phyloP scores from a whole-genome alignment of 345 rosid genomes.

The Gynandropsis gynandra region DNA sequence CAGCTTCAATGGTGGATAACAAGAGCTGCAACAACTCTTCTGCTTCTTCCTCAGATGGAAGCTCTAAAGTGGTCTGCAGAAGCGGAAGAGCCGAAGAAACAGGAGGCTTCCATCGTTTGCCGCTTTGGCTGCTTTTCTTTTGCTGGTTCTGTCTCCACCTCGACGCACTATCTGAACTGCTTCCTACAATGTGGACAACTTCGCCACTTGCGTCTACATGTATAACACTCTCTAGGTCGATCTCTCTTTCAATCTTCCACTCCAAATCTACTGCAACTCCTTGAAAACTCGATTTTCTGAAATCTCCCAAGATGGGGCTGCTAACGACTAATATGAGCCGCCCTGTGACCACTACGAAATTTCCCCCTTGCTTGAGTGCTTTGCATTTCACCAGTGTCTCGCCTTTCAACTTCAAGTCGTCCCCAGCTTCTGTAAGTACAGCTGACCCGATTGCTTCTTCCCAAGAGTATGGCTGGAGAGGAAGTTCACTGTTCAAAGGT shows the following conservation, averaged over 20 bases:
- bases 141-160: conserved; percentile 51
- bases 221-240: conserved; percentile 63
- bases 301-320: conserved; percentile 56
- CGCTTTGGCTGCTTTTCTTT: conserved; percentile 40
- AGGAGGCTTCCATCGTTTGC: conserved; percentile 44
- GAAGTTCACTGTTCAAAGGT: conserved; percentile 70
- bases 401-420: conserved; percentile 50
- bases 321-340: conserved; percentile 53
- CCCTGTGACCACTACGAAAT: conserved; percentile 55
- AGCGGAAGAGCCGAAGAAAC: conserved; percentile 53
- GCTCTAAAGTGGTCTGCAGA: conserved; percentile 57
- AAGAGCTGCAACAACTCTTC: conserved; percentile 40
- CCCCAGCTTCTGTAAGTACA: conserved; percentile 60
- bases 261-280: conserved; percentile 62
- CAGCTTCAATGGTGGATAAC: conserved; percentile 51
- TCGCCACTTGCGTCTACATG: conserved; percentile 46
- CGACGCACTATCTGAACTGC: conserved; percentile 51
- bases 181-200: conserved; percentile 68
- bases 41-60: conserved; percentile 50
- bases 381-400: conserved; percentile 60
- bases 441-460: conserved; percentile 84
- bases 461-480: conserved; percentile 80
- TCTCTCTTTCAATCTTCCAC: conserved; percentile 69
- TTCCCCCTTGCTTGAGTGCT: conserved; percentile 63
- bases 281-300: conserved; percentile 52